These are phyloP conservation scores for Neopestalotiopsis sp. DNA, from an alignment of 2,329 filamentous ascomycete genomes.

Conservation along the genomic window DNA sequence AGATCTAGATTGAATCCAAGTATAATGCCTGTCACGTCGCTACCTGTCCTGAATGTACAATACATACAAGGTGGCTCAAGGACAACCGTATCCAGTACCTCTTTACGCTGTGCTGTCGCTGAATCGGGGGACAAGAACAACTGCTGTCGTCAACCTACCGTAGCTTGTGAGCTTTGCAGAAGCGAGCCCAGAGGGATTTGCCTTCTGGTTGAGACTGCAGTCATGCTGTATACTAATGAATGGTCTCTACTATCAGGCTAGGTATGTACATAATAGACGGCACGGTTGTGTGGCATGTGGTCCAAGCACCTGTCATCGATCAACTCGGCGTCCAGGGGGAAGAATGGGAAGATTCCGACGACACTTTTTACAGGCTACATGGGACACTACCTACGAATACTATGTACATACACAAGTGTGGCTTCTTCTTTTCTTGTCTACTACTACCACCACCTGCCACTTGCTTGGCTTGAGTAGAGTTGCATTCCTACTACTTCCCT, in stretches of 20 bases:
- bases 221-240: not conserved
- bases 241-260: too few relatives aligned
- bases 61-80: not conserved
- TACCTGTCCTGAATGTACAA: too few relatives aligned
- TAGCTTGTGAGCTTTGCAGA: not conserved
- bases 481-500: not conserved
- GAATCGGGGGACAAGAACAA: not conserved
- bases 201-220: not conserved
- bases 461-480: not conserved
- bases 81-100: not conserved
- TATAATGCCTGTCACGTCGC: too few relatives aligned
- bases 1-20: too few relatives aligned
- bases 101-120: not conserved
- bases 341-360: not conserved
- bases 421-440: not conserved
- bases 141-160: not conserved
- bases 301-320: slow-evolving; percentile 17
- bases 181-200: not conserved
- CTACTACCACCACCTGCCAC: not conserved
- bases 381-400: not conserved
- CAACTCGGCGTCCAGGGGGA: not conserved
- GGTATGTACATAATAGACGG: too few relatives aligned
- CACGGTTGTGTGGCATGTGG: not conserved
- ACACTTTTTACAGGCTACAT: not conserved
- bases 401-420: not conserved